These are phyloP conservation scores for Cladosporium sp. DNA, from an alignment of 2,329 filamentous ascomycete species.

Conservation along the genomic window DNA sequence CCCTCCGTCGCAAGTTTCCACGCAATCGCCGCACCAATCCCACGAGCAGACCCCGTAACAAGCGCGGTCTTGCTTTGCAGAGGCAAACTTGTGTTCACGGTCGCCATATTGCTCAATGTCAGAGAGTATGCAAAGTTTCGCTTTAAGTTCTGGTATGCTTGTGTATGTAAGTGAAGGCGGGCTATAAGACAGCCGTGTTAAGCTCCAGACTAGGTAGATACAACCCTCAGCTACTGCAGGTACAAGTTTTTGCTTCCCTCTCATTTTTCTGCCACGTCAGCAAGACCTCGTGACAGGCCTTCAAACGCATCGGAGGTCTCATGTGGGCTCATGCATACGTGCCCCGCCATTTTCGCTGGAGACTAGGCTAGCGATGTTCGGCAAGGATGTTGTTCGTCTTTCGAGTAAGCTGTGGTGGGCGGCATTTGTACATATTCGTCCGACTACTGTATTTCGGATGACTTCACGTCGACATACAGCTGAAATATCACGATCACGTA, in stretches of 20 bases:
- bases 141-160: neutral
- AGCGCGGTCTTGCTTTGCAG: slow-evolving; percentile 38
- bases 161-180: neutral
- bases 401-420: neutral
- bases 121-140: neutral
- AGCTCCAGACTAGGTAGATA: neutral
- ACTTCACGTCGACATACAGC: neutral
- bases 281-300: slow-evolving; percentile 16
- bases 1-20: slow-evolving; percentile 50
- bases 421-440: neutral
- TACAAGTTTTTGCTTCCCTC: slow-evolving; percentile 15
- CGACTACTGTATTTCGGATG: neutral
- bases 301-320: neutral
- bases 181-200: neutral
- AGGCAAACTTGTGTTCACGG: neutral
- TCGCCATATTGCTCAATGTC: neutral
- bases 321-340: slow-evolving; percentile 4
- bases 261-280: slow-evolving; percentile 21
- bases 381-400: neutral
- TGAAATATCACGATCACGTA: neutral
- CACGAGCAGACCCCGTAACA: slow-evolving; percentile 52
- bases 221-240: slow-evolving; percentile 22
- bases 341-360: slow-evolving; percentile 4
- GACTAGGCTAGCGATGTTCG: slow-evolving; percentile 9
- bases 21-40: slow-evolving; percentile 52